Evolutionary conservation across 163 green algal species (phyloP), one percentile per base, ranked within the genome.

Genomic region (Chlamydomonas reinhardtii): DNA sequence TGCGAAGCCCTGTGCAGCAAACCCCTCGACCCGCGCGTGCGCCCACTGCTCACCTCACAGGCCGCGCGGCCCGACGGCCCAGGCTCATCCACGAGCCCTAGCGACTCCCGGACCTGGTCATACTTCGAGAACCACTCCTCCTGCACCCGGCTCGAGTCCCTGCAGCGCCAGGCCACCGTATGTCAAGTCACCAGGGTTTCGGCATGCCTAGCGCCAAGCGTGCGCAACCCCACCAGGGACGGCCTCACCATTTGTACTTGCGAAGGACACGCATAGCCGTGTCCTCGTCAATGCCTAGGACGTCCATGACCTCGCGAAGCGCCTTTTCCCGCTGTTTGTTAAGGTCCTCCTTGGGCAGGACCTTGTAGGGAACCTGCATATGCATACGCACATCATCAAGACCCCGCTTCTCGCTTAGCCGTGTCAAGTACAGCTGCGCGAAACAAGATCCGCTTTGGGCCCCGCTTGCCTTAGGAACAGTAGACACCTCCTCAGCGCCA

Each of bases 41-140:
- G 39, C 39, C 39, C 39, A 48, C n/a, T n/a, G 48, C 48, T 56
- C 48, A 56, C 48, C 48, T 56, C 48, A 9, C 11, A 9, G 48
- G 48, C 48, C 48, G 61, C 52, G 35, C 80, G 80, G 56, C 80
- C 80, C 1, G 80, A 79, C 17, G 80, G 70, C 34, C 70, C 66
- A 2, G 83, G 65, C 66, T 91, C 74, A 12, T 95, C 91, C 37
- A 93, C 37, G 15, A 98, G 83, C 4, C 96, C 95, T 4, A 96
- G 86, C 74, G 92, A 88, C 0, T 77, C 43, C n/a, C 88, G 89
- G 72, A 98, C 92, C 4, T 73, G 82, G 2, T 96, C 94, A 25
- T 92, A 88, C 74, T 98, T 92, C 2, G 82, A 74, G 71, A 97
- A 98, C 94, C 95, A 98, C 73, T 97, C 94, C 52, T 98, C 95